Base-by-base conservation (phyloP, 176 grass and related monocot species). In the Thinopyrum elongatum region DNA sequence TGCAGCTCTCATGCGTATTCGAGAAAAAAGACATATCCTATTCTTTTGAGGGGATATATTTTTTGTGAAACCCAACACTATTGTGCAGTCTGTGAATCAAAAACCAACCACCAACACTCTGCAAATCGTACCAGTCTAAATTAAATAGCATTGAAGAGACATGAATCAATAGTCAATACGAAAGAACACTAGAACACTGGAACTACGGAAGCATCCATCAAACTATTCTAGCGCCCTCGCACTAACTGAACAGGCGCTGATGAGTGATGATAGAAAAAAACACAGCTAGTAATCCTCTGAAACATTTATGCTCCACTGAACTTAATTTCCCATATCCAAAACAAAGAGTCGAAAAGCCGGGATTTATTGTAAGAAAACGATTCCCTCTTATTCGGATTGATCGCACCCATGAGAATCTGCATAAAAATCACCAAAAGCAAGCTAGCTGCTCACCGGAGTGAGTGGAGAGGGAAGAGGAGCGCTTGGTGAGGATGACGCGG, bases 401-500 rank as follows among this genome's bases (percentile, higher is more conserved):
- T 84, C 44, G 16, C 78, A 17, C 10, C 17, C 29, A 31, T 55
- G 14, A 67, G 80, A 68, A 26, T 13, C 29, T 19, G 27, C 80
- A 82, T 65, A 70, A 8, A 13, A 53, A 86, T 49, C 13, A 31
- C 26, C n/a, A 23, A 23, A 76, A 78, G 2, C 8, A 29, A 66
- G 14, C 46, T 21, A 74, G 22, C 39, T 55, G 53, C 72, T 90
- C 79, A 95, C 93, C 93, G 12, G 90, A 92, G 70, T 95, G 93
- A 2, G 93, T 87, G 36, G 93, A 90, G 57, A 95, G 90, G 29
- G 88, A 84, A 71, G 85, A 86, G 25, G 93, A 86, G 44, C 93
- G 93, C 80, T 90, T 92, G 49, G 93, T 95, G 83, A 95, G 90
- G 65, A 95, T 49, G 46, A 95, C 93, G 44, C 93, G 88, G 76